These are phyloP conservation scores for Dryas alaskensis DNA, from an alignment of 306 rosid genomes.

Conservation along the genomic window DNA sequence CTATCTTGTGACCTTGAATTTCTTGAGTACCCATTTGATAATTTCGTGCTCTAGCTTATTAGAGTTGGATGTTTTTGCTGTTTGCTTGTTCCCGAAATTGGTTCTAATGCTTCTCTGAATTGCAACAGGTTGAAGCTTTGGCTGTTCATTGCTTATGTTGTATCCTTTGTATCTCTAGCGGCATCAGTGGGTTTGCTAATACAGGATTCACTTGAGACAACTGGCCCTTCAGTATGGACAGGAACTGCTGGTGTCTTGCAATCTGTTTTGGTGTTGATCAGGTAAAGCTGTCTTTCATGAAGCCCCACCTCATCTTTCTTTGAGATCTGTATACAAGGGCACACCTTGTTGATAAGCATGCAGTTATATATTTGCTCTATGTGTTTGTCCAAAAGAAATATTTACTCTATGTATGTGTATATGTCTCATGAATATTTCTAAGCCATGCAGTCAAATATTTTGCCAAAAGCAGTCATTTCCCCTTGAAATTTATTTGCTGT, in stretches of 20 bases:
- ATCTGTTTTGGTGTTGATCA: conserved; percentile 81
- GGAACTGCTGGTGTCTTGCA: conserved; percentile 95
- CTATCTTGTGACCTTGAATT: background rate
- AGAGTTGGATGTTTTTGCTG: background rate
- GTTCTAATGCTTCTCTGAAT: conserved; percentile 28
- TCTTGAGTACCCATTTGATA: background rate
- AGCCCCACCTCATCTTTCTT: background rate
- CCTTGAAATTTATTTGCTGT: background rate
- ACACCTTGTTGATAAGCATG: background rate
- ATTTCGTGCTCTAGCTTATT: background rate
- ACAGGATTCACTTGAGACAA: conserved; percentile 79
- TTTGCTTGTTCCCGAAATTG: conserved; percentile 6
- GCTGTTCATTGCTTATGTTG: conserved; percentile 96
- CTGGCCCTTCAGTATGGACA: conserved; percentile 88
- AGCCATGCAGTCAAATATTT: too few species aligned
- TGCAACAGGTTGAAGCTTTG: conserved; percentile 87
- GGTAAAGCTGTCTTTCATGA: conserved; percentile 40
- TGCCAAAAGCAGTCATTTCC: background rate
- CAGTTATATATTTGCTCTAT: background rate
- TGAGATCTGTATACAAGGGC: background rate
- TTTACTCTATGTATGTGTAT: background rate
- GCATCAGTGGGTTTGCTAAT: conserved; percentile 93
- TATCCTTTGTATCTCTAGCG: conserved; percentile 94
- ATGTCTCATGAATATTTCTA: background rate
- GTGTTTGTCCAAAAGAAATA: background rate